Evolutionary conservation across 2,329 filamentous ascomycete genomes (phyloP).

Genomic region (Trichoderma arundinaceum): DNA sequence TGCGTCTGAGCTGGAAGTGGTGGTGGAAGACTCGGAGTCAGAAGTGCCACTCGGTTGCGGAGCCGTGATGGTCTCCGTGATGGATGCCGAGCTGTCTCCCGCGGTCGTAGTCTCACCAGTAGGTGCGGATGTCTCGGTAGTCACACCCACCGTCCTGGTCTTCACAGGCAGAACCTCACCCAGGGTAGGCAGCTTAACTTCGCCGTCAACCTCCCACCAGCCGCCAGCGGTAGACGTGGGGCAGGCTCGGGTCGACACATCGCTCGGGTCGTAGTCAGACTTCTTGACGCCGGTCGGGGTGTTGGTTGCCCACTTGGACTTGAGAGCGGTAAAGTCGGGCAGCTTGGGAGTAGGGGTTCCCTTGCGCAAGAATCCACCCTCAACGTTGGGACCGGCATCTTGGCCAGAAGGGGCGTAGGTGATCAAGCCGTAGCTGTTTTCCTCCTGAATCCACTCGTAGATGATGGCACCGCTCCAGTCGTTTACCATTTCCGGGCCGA

Average conservation of each 20-base stretch:
- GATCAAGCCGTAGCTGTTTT: constrained; percentile 82
- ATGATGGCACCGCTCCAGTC: constrained; percentile 79
- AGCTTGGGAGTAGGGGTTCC: constrained; percentile 75
- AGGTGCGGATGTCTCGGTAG: constrained; percentile 22
- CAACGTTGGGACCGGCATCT: constrained; percentile 59
- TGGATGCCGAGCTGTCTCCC: neutral
- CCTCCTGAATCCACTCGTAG: constrained; percentile 89
- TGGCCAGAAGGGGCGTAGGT: constrained; percentile 70
- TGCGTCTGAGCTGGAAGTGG: constrained; percentile 6
- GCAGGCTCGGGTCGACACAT: constrained; percentile 69
- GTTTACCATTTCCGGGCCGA: constrained; percentile 72
- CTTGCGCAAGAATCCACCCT: constrained; percentile 70
- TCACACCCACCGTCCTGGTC: neutral
- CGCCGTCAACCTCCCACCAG: constrained; percentile 82
- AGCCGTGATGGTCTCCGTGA: neutral
- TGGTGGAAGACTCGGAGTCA: neutral
- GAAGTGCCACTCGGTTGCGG: neutral
- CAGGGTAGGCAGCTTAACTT: constrained; percentile 71
- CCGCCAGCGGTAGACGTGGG: constrained; percentile 70
- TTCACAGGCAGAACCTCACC: constrained; percentile 53
- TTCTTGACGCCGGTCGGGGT: constrained; percentile 71
- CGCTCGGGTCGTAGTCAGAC: constrained; percentile 67
- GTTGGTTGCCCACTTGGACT: constrained; percentile 75
- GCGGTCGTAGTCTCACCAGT: neutral
- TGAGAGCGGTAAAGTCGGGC: constrained; percentile 81